A percentile compares a stretch with the other conserved stretches of the same genome.
These are phyloP conservation scores for Ocimum tenuiflorum DNA, from an alignment of 257 asterid species.

Conservation along the genomic window DNA sequence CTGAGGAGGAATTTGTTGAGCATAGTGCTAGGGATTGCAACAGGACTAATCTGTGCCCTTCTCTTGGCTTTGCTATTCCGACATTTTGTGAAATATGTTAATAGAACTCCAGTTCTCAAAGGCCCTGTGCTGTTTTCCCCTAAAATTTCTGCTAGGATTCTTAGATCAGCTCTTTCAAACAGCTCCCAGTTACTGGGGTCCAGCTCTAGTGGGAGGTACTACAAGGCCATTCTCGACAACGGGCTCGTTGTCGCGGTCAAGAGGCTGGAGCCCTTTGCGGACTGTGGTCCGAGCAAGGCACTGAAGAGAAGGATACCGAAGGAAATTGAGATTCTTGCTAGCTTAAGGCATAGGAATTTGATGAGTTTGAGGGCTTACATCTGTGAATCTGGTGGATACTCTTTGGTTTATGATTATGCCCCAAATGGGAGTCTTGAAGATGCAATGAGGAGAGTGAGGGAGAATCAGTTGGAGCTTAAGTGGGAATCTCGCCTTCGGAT, in stretches of 20 bases:
- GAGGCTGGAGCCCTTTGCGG: slow-evolving; percentile 45
- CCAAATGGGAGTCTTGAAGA: slow-evolving; percentile 77
- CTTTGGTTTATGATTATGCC: slow-evolving; percentile 61
- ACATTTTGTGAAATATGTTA: slow-evolving; percentile 56
- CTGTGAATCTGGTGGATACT: slow-evolving; percentile 45
- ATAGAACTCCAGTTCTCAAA: slow-evolving; percentile 58
- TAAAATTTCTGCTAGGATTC: slow-evolving; percentile 50
- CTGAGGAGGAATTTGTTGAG: slow-evolving; percentile 41
- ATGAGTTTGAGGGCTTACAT: slow-evolving; percentile 86
- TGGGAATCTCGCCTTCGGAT: slow-evolving; percentile 76
- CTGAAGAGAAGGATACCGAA: slow-evolving; percentile 48
- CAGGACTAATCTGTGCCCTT: slow-evolving; percentile 61
- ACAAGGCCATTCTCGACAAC: slow-evolving; percentile 71
- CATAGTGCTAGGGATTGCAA: slow-evolving; percentile 49
- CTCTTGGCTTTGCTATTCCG: slow-evolving; percentile 47
- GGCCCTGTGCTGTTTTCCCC: slow-evolving; percentile 75
- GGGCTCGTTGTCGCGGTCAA: slow-evolving; percentile 76
- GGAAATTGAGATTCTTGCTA: slow-evolving; percentile 56
- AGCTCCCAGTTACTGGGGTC: slow-evolving; percentile 64
- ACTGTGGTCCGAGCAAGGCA: slow-evolving; percentile 37
- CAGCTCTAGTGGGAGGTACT: slow-evolving; percentile 61
- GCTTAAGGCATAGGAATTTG: slow-evolving; percentile 71
- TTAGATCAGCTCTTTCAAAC: slow-evolving; percentile 58
- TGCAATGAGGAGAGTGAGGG: slow-evolving; percentile 61
- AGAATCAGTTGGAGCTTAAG: slow-evolving; percentile 51